These are phyloP conservation scores for Aethionema arabicum DNA, from an alignment of 345 rosid species.

Conservation along the genomic window DNA sequence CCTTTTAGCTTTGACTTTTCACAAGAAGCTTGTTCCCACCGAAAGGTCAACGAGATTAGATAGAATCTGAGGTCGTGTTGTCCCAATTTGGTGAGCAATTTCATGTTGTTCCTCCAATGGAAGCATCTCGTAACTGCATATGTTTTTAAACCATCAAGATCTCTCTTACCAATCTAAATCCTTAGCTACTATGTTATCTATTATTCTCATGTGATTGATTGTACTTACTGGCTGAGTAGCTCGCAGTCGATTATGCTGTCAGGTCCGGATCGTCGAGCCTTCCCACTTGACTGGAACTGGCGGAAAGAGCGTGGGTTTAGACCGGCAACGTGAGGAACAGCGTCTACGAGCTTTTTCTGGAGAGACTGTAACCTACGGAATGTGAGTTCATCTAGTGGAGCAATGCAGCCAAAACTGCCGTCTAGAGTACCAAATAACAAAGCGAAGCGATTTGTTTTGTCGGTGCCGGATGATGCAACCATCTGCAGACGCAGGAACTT, in stretches of 20 bases:
- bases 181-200: not conserved
- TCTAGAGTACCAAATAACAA: slow-evolving; percentile 86
- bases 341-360: slow-evolving; percentile 85
- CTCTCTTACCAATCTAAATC: not conserved
- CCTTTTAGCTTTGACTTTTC: slow-evolving; percentile 32
- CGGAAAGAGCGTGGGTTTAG: slow-evolving; percentile 92
- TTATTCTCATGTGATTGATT: slow-evolving; percentile 9
- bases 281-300: slow-evolving; percentile 75
- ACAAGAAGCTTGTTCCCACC: slow-evolving; percentile 86
- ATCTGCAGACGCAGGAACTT: slow-evolving; percentile 90
- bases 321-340: slow-evolving; percentile 93
- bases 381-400: slow-evolving; percentile 91
- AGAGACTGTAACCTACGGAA: slow-evolving; percentile 92
- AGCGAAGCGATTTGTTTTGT: slow-evolving; percentile 90
- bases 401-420: slow-evolving; percentile 90
- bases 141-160: slow-evolving; percentile 18
- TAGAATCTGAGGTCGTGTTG: slow-evolving; percentile 79
- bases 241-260: slow-evolving; percentile 95
- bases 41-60: slow-evolving; percentile 76
- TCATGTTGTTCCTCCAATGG: slow-evolving; percentile 85
- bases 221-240: slow-evolving; percentile 82
- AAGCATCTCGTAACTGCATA: slow-evolving; percentile 86
- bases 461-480: slow-evolving; percentile 68
- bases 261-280: slow-evolving; percentile 90
- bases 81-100: slow-evolving; percentile 81